These are phyloP conservation scores for Shiraia sp. DNA, from an alignment of 2,329 filamentous ascomycete species.

Conservation along the genomic window DNA sequence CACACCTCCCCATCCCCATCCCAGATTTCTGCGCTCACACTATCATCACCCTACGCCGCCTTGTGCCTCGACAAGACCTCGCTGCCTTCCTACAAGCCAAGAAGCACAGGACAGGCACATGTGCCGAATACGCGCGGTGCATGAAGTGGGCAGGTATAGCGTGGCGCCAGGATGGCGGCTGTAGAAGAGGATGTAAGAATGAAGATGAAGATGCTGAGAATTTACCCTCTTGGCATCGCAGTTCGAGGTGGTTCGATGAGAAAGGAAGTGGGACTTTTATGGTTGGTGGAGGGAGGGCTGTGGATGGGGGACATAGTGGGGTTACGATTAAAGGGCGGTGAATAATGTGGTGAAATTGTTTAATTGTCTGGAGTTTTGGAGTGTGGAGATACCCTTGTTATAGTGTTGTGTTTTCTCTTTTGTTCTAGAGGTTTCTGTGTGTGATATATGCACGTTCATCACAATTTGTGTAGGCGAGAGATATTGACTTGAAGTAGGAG, in stretches of 20 bases:
- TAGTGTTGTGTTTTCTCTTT: neutral
- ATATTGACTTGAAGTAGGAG: too few relatives aligned
- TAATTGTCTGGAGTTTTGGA: constrained; percentile 1
- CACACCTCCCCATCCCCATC: constrained; percentile 27
- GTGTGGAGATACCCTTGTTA: neutral
- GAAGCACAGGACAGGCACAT: constrained; percentile 21
- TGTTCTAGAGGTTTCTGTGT: too few relatives aligned
- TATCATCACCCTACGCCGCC: constrained; percentile 33
- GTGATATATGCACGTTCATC: too few relatives aligned
- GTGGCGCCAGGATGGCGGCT: constrained; percentile 37
- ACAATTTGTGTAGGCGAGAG: too few relatives aligned
- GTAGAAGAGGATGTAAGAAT: constrained; percentile 35
- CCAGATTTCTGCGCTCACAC: constrained; percentile 38
- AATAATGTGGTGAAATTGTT: neutral
- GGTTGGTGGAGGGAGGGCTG: constrained; percentile 29
- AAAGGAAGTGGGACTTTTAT: constrained; percentile 33
- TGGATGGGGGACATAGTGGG: constrained; percentile 6
- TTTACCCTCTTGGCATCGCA: constrained; percentile 41
- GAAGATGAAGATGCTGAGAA: constrained; percentile 39
- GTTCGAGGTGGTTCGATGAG: constrained; percentile 36
- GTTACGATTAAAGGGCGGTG: neutral
- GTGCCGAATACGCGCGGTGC: constrained; percentile 39
- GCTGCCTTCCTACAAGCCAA: constrained; percentile 26
- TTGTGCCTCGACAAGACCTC: constrained; percentile 28
- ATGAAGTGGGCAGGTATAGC: constrained; percentile 38